Conservation (phyloP, 2,329 filamentous ascomycete genomes). For the Rhynchosporium secalis region DNA sequence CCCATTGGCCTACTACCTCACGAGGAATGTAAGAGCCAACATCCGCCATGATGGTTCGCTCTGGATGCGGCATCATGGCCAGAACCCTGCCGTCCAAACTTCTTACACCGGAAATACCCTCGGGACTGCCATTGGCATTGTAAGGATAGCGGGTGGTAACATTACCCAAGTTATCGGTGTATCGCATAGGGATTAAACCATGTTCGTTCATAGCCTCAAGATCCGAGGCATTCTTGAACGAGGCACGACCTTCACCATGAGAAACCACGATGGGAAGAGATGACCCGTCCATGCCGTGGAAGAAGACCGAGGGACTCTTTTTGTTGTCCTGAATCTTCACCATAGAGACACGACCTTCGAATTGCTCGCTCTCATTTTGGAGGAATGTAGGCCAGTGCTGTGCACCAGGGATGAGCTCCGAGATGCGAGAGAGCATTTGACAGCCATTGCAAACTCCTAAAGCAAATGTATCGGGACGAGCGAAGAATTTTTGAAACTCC, state of each 20-base stretch:
- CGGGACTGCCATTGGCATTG: slow-evolving; percentile 76
- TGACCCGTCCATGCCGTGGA: slow-evolving; percentile 83
- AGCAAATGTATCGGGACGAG: slow-evolving; percentile 83
- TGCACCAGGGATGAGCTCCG: slow-evolving; percentile 83
- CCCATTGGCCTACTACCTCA: slow-evolving; percentile 58
- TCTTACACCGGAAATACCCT: slow-evolving; percentile 67
- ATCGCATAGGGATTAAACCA: slow-evolving; percentile 75
- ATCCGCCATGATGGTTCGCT: slow-evolving; percentile 66
- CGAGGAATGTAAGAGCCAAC: slow-evolving; percentile 66
- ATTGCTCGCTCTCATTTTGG: slow-evolving; percentile 81
- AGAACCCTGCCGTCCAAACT: slow-evolving; percentile 66
- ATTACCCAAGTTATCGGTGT: slow-evolving; percentile 77
- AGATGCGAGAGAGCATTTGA: slow-evolving; percentile 85
- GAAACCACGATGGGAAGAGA: slow-evolving; percentile 83
- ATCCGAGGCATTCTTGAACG: slow-evolving; percentile 58
- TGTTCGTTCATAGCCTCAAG: slow-evolving; percentile 58
- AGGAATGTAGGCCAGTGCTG: slow-evolving; percentile 83
- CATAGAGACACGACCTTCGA: slow-evolving; percentile 87
- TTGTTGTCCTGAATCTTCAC: slow-evolving; percentile 70
- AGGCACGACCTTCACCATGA: slow-evolving; percentile 86
- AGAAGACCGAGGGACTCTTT: slow-evolving; percentile 71
- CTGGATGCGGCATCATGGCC: slow-evolving; percentile 75
- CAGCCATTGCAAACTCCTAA: slow-evolving; percentile 97
- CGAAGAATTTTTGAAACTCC: slow-evolving; percentile 84
- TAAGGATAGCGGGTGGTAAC: slow-evolving; percentile 82